These are phyloP conservation scores for Backusella psychrophila DNA, from an alignment of 192 early-diverging fungal species.

Conservation along the genomic window DNA sequence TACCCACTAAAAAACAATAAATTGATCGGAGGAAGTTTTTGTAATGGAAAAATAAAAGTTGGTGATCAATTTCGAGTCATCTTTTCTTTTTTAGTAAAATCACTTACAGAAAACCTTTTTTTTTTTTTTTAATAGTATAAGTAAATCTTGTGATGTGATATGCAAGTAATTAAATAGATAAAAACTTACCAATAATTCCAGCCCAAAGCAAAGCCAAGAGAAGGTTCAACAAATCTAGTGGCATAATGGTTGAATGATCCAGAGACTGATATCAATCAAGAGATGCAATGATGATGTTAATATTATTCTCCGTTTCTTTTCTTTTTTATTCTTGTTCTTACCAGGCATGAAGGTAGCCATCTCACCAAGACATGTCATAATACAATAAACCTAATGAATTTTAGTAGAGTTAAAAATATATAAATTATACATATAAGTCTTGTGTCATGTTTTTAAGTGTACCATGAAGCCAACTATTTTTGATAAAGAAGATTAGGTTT, in stretches of 20 bases:
- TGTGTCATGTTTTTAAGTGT: background rate
- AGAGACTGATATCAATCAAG: conserved; percentile 33
- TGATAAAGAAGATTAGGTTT: background rate
- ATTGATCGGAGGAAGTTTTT: background rate
- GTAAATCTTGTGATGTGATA: background rate
- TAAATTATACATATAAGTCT: background rate
- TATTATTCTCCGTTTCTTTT: background rate
- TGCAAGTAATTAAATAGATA: background rate
- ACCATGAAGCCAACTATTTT: conserved; percentile 32
- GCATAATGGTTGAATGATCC: conserved; percentile 77
- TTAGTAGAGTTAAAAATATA: background rate
- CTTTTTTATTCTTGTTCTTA: background rate
- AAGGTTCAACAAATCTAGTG: conserved; percentile 74
- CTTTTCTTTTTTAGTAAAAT: conserved; percentile 32
- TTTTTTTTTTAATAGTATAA: background rate
- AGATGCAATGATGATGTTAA: background rate
- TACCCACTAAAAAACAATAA: conserved; percentile 15
- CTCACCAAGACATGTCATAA: conserved; percentile 82
- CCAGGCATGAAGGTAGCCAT: conserved; percentile 79
- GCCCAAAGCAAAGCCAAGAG: conserved; percentile 64
- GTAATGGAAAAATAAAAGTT: background rate
- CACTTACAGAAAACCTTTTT: conserved; percentile 5
- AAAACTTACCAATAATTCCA: conserved; percentile 61
- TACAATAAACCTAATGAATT: conserved; percentile 52
- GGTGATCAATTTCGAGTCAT: background rate